Conservation (phyloP, 352 stramenopile species). For the Pythium biforme region DNA sequence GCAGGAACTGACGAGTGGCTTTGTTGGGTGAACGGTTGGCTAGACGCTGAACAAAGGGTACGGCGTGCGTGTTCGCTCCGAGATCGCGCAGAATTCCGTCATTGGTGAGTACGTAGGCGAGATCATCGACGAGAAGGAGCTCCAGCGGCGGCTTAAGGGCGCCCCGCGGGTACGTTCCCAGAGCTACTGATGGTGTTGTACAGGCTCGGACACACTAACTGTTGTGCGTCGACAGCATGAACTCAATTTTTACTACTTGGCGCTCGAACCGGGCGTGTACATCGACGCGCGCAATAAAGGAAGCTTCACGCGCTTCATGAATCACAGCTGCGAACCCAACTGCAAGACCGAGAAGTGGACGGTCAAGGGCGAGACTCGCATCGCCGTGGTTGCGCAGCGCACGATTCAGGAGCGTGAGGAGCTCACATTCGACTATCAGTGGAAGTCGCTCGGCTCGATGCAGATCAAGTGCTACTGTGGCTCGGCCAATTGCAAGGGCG, state of each 20-base stretch:
- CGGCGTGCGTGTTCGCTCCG: conserved; percentile 66
- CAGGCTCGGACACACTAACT: no score
- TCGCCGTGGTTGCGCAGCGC: conserved; percentile 93
- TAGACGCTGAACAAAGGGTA: conserved; percentile 83
- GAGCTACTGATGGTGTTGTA: neutral
- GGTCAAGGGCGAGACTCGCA: conserved; percentile 89
- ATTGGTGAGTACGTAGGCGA: conserved; percentile 92
- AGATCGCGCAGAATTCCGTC: conserved; percentile 62
- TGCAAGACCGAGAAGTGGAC: conserved; percentile 96
- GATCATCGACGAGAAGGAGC: conserved; percentile 89
- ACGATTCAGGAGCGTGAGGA: conserved; percentile 89
- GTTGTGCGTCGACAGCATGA: conserved; percentile 50
- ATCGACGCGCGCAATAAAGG: conserved; percentile 89
- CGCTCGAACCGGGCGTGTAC: conserved; percentile 80
- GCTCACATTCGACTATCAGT: conserved; percentile 97
- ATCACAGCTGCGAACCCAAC: conserved; percentile 95
- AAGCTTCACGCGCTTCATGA: conserved; percentile 95
- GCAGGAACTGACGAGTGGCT: neutral
- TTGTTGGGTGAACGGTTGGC: neutral
- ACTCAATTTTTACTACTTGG: conserved; percentile 87
- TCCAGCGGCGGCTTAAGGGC: conserved; percentile 51
- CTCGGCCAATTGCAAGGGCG: conserved; percentile 63
- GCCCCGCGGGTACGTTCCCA: conserved; percentile 41
- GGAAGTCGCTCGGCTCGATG: conserved; percentile 80
- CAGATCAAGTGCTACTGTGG: conserved; percentile 82